Base-by-base conservation (phyloP, 306 rosid species). In the Carpinus fangiana region DNA sequence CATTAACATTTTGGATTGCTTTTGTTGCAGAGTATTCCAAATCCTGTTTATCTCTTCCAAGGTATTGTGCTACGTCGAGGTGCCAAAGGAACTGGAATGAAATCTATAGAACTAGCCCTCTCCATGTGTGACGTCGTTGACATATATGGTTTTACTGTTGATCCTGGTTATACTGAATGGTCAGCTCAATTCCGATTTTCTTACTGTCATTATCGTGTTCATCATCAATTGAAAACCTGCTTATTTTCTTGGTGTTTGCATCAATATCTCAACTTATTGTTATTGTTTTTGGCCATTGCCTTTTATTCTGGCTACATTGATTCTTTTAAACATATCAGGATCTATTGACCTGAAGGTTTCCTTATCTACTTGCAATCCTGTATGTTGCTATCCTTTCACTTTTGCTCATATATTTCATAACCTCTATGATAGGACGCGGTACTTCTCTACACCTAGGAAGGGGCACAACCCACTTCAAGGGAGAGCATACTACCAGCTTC, bases 71-170 rank as follows among this genome's bases (percentile, higher is more conserved):
- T 95, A 51, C 99, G 99, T 54, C 93, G 99, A 78, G 99, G 99
- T 81, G 99, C 99, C 84, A 95, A 95, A 88, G 99, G 99, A 90
- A 95, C 99, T 52, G 99, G 99, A 81, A 95, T 95, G 99, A 95
- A 95, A 85, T 92, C 99, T 57, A 81, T 95, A 45, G 99, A 95
- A 84, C 84, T 95, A 81, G 98, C 98, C 0, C 93, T 95, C 81
- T 95, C 98, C 70, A 93, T 95, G 97, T 95, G 98, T 64, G 98
- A 95, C 84, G 85, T 89, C 86, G 93, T 95, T 67, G 91, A 95
- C 82, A 93, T 95, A 70, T 95, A 95, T 66, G 98, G 98, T 55
- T 95, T 95, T 89, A 95, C 98, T 62, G 98, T 95, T 73, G 98
- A 95, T 83, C 99, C 99, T 65, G 98, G 98, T 48, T 95, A 95